Evolutionary conservation across 768 basidiomycete genomes (phyloP), one percentile per base, ranked within the genome.

Genomic region (Leccinellum albellum): DNA sequence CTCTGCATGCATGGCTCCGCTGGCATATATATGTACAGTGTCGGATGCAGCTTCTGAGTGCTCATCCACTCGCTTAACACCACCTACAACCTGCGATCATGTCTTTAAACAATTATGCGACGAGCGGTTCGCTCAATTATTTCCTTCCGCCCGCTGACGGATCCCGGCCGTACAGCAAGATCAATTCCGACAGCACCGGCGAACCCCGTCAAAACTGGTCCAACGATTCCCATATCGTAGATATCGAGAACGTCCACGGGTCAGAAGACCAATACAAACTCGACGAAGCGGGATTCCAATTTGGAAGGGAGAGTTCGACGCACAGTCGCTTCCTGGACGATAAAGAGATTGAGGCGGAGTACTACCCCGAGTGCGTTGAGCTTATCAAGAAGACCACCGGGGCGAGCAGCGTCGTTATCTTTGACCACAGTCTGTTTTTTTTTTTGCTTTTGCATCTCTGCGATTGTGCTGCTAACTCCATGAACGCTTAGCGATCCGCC

Each of bases 351-450:
- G 59, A 72, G 51, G 51, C 53, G 24, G 70, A 70, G 32, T 79
- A 80, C 56, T 78, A 77, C 52, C 66, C 70, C 0, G 78, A 80
- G 61, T 72, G 70, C 50, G 46, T 61, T 20, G 70, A 72, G 52
- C 61, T 78, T n/a, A 60, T 78, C 53, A 78, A 78, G 66, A 64
- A 68, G 42, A 44, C 70, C 33, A 76, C 75, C 1, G 75, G 74
- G 14, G 79, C 76, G 21, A 71, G 60, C 47, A 67, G 64, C 15
- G 68, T 68, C 32, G 71, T 78, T 42, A 61, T 78, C 31, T 79
- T 79, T 56, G 78, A 78, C 50, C 75, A 78, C 50, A 78, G 76
- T 72, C 50, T 20, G 74, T 61, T 14, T 28, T 0, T 20, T 37
- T 13, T 26, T n/a, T 28, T 4, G 10, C n/a, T 8, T n/a, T 28